Base-by-base conservation (phyloP, 164 flowering plant genomes). In the Dillenia suffruticosa region DNA sequence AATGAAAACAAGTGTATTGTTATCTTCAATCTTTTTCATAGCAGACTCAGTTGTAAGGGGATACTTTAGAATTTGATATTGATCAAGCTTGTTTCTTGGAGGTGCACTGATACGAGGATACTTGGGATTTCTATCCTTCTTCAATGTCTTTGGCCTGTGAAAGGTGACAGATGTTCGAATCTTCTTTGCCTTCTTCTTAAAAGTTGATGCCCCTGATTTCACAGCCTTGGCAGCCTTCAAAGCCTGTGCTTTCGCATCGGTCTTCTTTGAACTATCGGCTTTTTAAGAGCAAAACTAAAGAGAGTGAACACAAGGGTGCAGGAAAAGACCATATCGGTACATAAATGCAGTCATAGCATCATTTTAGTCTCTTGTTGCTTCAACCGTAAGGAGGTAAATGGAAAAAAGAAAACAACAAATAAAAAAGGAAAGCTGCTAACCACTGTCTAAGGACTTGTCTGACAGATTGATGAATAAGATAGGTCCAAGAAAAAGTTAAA, bases 11-110 rank as follows among this genome's bases (percentile, higher is more conserved):
- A 89, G 65, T 17, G 96, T 89, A 56, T 86, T 89, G 74, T 89
- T 86, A 67, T 89, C 96, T 59, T 89, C 96, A 54, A 89, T 89
- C 72, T 89, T 87, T 68, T 84, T 87, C 88, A 87, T 84, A 5
- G 89, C 88, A 24, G 88, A 83, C 58, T 87, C 92, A 13, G 92
- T 87, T 9, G 92, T 84, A 32, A 87, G 79, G 1, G 92, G 92
- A 55, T 70, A 87, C 49, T 87, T 85, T 14, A 89, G 77, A 24
- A 87, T 87, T 76, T 85, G 90, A 64, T 86, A 89, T 5, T 85
- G 92, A 57, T 89, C 92, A 57, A 89, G 83, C 75, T 88, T 88
- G 79, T 86, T 80, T 76, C 92, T 83, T 16, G 87, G 82, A 2
- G 89, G 70, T 15, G 90, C 90, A 66, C 96, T 89, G 56, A 85